A percentile compares a stretch with the other conserved stretches of the same genome.
Conservation (phyloP, 1,139 yeast genomes). For the Hansenula anomala region DNA sequence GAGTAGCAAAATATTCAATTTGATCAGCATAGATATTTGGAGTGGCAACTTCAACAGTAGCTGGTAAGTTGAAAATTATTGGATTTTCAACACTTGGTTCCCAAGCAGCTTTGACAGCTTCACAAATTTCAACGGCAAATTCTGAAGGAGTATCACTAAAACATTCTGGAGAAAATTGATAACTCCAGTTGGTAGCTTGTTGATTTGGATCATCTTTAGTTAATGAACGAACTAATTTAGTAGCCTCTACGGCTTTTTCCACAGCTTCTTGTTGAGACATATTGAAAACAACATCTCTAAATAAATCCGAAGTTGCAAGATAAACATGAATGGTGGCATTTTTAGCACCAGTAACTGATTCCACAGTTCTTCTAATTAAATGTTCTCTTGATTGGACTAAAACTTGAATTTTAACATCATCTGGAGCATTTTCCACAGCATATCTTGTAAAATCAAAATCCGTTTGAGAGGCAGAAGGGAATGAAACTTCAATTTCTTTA, state of each 20-base stretch:
- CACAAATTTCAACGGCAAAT: constrained; percentile 80
- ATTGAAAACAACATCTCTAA: constrained; percentile 87
- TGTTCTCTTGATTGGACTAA: constrained; percentile 91
- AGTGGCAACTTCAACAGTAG: constrained; percentile 94
- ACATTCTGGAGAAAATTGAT: constrained; percentile 93
- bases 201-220: constrained; percentile 85
- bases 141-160: constrained; percentile 87
- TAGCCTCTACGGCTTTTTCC: constrained; percentile 75
- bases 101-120: constrained; percentile 96
- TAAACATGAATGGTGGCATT: constrained; percentile 87
- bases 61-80: constrained; percentile 92
- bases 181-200: constrained; percentile 76
- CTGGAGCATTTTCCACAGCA: constrained; percentile 91
- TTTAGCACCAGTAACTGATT: constrained; percentile 84
- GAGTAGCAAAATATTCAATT: constrained; percentile 80
- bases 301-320: constrained; percentile 86
- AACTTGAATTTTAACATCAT: constrained; percentile 88
- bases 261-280: constrained; percentile 77
- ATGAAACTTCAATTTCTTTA: constrained; percentile 95
- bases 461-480: constrained; percentile 93
- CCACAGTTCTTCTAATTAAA: constrained; percentile 83
- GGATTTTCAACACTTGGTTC: constrained; percentile 78
- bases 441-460: constrained; percentile 94
- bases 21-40: constrained; percentile 97
- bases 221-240: constrained; percentile 71